Evolutionary conservation across 805 yeast species (phyloP), one percentile per base, ranked within the genome.

Genomic region (Ogataea naganishii): DNA sequence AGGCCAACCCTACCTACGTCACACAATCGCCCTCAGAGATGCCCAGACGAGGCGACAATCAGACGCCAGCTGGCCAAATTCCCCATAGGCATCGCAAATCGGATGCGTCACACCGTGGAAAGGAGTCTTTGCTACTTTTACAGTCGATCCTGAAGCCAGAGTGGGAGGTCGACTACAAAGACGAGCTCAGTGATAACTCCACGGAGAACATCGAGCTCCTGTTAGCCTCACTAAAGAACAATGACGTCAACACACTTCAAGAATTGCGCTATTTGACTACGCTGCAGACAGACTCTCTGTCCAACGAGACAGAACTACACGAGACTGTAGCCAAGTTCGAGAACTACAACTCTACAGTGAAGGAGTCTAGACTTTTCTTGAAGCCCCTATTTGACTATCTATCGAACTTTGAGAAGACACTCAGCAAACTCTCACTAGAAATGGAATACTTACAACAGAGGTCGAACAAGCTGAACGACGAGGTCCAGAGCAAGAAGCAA

Each of bases 381-480:
- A 51, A 46, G 21, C 80, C 83, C 3, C 55, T 82, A 19, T 70
- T 69, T 34, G 49, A 53, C 1, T 72, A 75, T 35, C 56, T 84
- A 27, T 46, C 48, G 8, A 53, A 58, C 19, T 83, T 86, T 53
- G 78, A 78, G 45, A 34, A 44, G 3, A 79, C 79, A 35, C 62
- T 80, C 32, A 58, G 66, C 7, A 57, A 63, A 16, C 56, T 78
- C 23, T 72, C 84, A 1, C 49, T 57, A 14, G 85, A 80, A 37
- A 66, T 80, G 67, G 77, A 72, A 43, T 62, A 62, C 26, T 61
- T 80, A 20, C 79, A 76, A 41, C 49, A 58, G 5, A 64, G 73
- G 34, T 73, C 82, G 2, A 47, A 65, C 12, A 53, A 58, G 12
- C 50, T 80, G 24, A 64, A 69, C 23, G 42, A 52, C 14, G 60